phyloP scores from a whole-genome alignment of 2,329 filamentous ascomycete genomes.

The Fusarium sp. region DNA sequence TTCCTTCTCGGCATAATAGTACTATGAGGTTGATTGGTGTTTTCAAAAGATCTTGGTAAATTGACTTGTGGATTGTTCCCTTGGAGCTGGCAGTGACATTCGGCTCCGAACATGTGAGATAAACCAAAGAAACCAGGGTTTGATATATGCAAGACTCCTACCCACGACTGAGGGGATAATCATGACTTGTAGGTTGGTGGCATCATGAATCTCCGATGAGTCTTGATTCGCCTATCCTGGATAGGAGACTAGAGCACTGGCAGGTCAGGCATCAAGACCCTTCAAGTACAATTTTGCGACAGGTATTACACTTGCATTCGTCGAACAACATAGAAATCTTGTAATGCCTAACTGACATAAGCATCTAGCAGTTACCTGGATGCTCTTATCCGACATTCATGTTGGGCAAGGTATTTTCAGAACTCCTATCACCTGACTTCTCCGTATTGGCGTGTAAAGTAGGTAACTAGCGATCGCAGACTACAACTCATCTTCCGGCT shows the following conservation, averaged over 20 bases:
- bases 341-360: not conserved
- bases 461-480: not conserved
- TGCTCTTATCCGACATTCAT: not conserved
- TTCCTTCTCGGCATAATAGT: not conserved
- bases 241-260: not conserved
- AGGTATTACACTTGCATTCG: not conserved
- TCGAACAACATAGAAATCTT: not conserved
- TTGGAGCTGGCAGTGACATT: not conserved
- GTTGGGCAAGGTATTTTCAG: not conserved
- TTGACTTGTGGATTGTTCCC: not conserved
- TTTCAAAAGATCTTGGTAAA: not conserved
- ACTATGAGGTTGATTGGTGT: not conserved
- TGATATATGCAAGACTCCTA: slow-evolving; percentile 4
- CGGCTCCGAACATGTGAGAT: slow-evolving; percentile 13
- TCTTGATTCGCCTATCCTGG: not conserved
- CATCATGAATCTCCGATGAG: not conserved
- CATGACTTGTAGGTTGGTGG: slow-evolving; percentile 1
- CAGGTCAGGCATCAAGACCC: not conserved
- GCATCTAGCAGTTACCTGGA: not conserved
- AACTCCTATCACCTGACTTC: not conserved
- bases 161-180: slow-evolving; percentile 14
- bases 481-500: not conserved
- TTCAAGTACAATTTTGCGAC: not conserved
- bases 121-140: not conserved
- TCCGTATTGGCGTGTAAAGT: not conserved